Base-by-base conservation (phyloP, 208 protist genomes). In the Crithidia expoeki region DNA sequence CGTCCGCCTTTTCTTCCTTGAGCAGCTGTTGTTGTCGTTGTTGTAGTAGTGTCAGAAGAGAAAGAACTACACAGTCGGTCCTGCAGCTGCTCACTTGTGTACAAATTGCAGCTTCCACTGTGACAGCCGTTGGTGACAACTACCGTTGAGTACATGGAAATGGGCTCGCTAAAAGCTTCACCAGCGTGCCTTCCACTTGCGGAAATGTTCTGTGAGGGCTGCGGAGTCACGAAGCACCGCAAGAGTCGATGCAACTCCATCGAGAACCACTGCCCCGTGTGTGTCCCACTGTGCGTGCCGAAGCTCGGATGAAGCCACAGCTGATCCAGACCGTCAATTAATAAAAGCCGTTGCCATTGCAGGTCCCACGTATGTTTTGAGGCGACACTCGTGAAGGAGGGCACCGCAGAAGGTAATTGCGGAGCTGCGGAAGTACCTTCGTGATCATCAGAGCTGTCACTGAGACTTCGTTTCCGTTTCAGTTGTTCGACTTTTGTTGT, bases 211-310 rank as follows among this genome's bases (percentile, higher is more conserved):
- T 17, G 14, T 52, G 47, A 30, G 51, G 12, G 61, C 49, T 60
- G 55, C 23, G 69, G 65, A 0, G 58, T 23, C 49, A 83, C 40
- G 25, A 76, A 80, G 19, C 53, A 36, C 17, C 82, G 82, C 34
- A 88, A 34, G 1, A 64, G 72, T 0, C 83, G 67, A 17, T 79
- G 76, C 28, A 88, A 69, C 67, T 88, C 79, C 17, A 30, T 55
- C 17, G 80, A 56, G 33, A 76, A 88, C 72, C 65, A 80, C 50
- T 78, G 78, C 12, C 50, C 53, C 1, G 70, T 33, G 68, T 87
- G 78, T 10, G 80, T 71, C 17, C 53, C 68, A 53, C 63, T 42
- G 71, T 74, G 68, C 30, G 52, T 47, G 42, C 60, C 64, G 17
- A 76, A 46, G 33, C 33, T 59, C 25, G 70, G 70, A 21, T 76